Evolutionary conservation across 2,329 filamentous ascomycete species (phyloP).

Genomic region (Colletotrichum siamense): DNA sequence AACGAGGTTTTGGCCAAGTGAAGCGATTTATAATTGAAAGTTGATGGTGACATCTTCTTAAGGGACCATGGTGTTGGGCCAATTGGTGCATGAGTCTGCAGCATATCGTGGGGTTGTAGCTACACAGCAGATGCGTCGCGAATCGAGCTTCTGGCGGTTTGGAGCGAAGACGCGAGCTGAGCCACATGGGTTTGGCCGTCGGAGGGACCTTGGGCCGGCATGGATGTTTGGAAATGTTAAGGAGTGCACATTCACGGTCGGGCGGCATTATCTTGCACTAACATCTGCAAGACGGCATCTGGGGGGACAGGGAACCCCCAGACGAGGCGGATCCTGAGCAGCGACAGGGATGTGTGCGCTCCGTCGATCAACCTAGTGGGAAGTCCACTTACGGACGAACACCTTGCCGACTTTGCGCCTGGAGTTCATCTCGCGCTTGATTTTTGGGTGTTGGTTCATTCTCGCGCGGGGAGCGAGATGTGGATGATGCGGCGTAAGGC

Average conservation of each 20-base stretch:
- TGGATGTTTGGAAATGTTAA: not conserved
- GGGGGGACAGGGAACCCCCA: not conserved
- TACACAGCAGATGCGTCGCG: not conserved
- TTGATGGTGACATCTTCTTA: not conserved
- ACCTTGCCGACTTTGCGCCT: not conserved
- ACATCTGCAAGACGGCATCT: not conserved
- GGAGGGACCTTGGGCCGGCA: not conserved
- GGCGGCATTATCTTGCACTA: not conserved
- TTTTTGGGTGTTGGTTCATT: not conserved
- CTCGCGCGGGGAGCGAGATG: not conserved
- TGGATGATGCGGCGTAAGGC: not conserved
- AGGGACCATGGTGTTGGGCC: not conserved
- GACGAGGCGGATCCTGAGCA: not conserved
- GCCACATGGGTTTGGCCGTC: not conserved
- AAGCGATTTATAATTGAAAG: not conserved
- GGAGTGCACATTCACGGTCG: fast-evolving
- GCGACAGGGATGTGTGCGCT: not conserved
- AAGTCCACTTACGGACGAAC: not conserved
- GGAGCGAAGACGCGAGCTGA: not conserved
- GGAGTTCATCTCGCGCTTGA: not conserved
- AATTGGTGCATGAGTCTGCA: not conserved
- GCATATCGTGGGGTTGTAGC: not conserved
- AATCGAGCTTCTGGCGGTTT: not conserved
- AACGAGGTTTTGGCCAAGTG: not conserved
- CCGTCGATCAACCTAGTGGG: not conserved